Percentiles rank a stretch among this genome's conserved stretches.
Evolutionary conservation across 106 monocot species (phyloP).

Genomic region (Iris macrosiphon): DNA sequence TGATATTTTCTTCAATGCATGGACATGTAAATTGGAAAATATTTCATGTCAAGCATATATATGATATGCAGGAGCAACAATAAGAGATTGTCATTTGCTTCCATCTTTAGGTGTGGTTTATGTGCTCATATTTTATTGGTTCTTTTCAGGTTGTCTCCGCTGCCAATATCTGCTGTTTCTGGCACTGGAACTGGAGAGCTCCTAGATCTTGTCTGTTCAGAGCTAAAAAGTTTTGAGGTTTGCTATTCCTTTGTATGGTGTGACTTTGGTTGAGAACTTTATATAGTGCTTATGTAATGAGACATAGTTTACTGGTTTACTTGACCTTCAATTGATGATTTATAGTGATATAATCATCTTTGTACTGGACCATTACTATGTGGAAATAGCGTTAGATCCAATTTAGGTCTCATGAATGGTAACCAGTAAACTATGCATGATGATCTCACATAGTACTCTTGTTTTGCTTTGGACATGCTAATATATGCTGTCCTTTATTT

Average conservation of each 20-base stretch:
- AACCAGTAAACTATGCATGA: too few species aligned
- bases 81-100: neutral
- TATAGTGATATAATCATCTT: neutral
- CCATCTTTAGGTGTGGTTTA: neutral
- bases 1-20: neutral
- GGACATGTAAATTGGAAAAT: neutral
- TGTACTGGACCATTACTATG: neutral
- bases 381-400: neutral
- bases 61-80: neutral
- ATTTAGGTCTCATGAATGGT: too few species aligned
- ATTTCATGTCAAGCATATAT: neutral
- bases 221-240: conserved; percentile 70
- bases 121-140: conserved; percentile 10
- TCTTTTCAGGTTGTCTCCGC: conserved; percentile 59
- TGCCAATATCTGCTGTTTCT: conserved; percentile 92
- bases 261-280: too few species aligned
- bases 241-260: too few species aligned
- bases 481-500: too few species aligned
- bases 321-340: neutral
- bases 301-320: too few species aligned
- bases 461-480: too few species aligned
- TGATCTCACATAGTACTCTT: too few species aligned
- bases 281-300: too few species aligned
- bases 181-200: conserved; percentile 98
- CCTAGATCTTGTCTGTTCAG: conserved; percentile 77